phyloP scores from a whole-genome alignment of 495 filamentous ascomycete genomes.

The Tuber melanosporum region DNA sequence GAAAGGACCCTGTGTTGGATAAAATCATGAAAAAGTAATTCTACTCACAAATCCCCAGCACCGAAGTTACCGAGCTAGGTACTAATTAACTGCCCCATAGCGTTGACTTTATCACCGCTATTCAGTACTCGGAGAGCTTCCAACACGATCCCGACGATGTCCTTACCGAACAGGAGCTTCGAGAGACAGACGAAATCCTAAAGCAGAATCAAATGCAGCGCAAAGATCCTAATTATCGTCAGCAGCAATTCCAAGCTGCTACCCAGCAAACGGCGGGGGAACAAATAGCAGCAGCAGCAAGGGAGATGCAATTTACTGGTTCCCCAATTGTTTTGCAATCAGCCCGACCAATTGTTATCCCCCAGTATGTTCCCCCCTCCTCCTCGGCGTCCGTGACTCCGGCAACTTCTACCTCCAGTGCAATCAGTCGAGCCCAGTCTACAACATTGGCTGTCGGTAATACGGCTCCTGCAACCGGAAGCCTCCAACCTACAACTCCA shows the following conservation, averaged over 20 bases:
- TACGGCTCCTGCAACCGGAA: neutral
- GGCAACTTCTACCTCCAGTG: neutral
- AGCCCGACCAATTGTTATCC: neutral
- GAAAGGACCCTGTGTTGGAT: conserved; percentile 70
- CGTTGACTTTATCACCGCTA: conserved; percentile 48
- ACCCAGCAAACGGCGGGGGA: neutral
- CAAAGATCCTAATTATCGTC: neutral
- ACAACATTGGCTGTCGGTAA: neutral
- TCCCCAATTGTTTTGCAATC: neutral
- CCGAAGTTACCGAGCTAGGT: conserved; percentile 21
- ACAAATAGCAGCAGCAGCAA: neutral
- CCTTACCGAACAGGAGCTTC: conserved; percentile 53
- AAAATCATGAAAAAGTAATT: conserved; percentile 49
- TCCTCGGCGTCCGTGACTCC: neutral
- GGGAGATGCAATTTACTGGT: neutral
- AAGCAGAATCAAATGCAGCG: conserved; percentile 4
- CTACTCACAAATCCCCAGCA: neutral
- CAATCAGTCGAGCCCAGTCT: neutral
- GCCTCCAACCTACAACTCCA: neutral
- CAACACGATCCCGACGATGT: conserved; percentile 52
- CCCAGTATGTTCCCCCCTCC: neutral
- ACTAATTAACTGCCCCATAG: conserved; percentile 24
- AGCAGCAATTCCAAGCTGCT: neutral
- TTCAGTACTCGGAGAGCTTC: conserved; percentile 56
- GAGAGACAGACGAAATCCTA: conserved; percentile 33